Evolutionary conservation across 208 protist species (phyloP), one percentile per base, ranked within the genome.

Genomic region (Endotrypanum monterogeii): DNA sequence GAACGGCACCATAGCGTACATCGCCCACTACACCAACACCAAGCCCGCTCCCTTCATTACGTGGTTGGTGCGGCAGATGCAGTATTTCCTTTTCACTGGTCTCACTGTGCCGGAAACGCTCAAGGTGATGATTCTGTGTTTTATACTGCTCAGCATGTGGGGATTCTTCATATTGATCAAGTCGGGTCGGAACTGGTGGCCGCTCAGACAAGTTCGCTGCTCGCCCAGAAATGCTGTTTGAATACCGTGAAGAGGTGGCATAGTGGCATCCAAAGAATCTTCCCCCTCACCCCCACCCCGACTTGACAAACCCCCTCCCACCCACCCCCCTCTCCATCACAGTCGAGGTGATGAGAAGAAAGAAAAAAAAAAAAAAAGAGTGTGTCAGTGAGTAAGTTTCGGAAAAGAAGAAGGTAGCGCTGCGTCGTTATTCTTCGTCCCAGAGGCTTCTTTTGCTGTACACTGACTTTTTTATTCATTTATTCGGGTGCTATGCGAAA

Each of bases 41-140:
- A 32, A 25, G 5, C 83, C 83, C 9, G 60, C 50, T 46, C 84
- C 84, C 2, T 48, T 79, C 37, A 70, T 85, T 39, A 88, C 80
- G 48, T 82, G 67, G 71, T 73, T 67, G 39, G 74, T 60, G n/a
- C 77, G 79, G n/a, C 37, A 73, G 20, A 51, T 81, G 39, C 84
- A 88, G 73, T 61, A 63, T 60, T 60, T 74, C 67, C 6, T 84
- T 51, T 78, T 81, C 65, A 79, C 73, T 32, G 7, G 39, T 62
- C 37, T 52, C 62, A 73, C 79, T 50, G 74, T 87, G 6, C 52
- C 79, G 0, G 67, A 84, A 58, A 66, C 80, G 41, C 50, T 87
- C 30, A 78, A 73, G 62, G 44, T 54, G 30, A 61, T 76, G 25
- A 35, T 84, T 41, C 41, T 71, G 12, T 7, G 51, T 1, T 30